These are phyloP conservation scores for Collybia sordida DNA, from an alignment of 768 basidiomycete species.

Conservation along the genomic window DNA sequence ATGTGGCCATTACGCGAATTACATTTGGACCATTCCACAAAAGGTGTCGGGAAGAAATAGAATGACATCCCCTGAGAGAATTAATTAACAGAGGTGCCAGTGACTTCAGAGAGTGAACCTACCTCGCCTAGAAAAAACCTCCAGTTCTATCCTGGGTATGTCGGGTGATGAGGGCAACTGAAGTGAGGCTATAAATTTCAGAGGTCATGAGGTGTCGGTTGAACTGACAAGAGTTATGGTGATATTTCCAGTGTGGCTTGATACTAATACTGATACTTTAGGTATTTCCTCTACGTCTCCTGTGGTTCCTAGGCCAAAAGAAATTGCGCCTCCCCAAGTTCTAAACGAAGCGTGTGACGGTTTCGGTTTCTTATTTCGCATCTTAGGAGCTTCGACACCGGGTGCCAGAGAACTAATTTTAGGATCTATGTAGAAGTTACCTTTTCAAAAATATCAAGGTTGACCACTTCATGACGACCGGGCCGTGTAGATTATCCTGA, in stretches of 20 bases:
- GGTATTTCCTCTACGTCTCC: conserved; percentile 27
- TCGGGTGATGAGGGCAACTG: conserved; percentile 30
- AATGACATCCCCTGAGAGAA: conserved; percentile 20
- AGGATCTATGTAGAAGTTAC: conserved; percentile 44
- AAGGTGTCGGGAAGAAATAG: conserved; percentile 25
- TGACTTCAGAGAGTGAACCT: neutral
- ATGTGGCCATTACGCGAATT: conserved; percentile 12
- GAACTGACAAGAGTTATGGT: conserved; percentile 35
- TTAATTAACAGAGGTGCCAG: neutral
- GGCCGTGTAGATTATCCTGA: too few species aligned
- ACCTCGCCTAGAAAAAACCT: conserved; percentile 35
- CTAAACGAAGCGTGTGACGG: conserved; percentile 40
- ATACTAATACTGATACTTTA: conserved; percentile 35
- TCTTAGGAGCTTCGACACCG: conserved; percentile 18
- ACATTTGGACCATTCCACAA: conserved; percentile 26
- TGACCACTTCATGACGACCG: too few species aligned
- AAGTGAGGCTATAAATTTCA: neutral
- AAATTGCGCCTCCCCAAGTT: conserved; percentile 38
- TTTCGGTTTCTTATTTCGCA: conserved; percentile 23
- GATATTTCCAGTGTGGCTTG: conserved; percentile 36
- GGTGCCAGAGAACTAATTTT: conserved; percentile 24
- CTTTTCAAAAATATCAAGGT: conserved; percentile 16
- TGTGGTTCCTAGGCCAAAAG: conserved; percentile 35
- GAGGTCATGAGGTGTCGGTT: conserved; percentile 4
- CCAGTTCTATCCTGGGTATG: conserved; percentile 38